Percentiles rank a stretch among this genome's conserved stretches.
Conservation (phyloP, 192 early-diverging fungal genomes). For the Backusella psychrophila region DNA sequence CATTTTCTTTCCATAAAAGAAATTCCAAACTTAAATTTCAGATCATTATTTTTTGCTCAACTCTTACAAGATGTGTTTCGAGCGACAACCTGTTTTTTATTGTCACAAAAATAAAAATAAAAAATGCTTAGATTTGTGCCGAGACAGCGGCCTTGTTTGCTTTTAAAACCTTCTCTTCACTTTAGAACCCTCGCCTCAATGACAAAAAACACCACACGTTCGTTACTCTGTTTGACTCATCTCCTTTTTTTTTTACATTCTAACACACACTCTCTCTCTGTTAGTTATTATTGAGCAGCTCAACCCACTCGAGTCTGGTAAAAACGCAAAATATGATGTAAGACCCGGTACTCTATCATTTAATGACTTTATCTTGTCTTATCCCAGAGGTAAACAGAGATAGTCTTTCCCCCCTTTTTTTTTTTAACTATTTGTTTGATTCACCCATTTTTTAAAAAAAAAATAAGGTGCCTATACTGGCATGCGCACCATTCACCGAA, state of each 20-base stretch:
- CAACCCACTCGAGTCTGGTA: not conserved
- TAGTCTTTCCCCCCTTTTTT: too few relatives aligned
- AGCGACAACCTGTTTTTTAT: too few relatives aligned
- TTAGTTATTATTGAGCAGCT: constrained; percentile 33
- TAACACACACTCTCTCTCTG: not conserved
- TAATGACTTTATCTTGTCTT: constrained; percentile 30
- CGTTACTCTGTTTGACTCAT: not conserved
- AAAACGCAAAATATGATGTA: constrained; percentile 11
- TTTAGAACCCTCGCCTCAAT: not conserved
- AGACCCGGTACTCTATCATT: not conserved
- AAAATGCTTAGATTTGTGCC: not conserved
- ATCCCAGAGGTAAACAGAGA: constrained; percentile 31
- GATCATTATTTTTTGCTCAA: too few relatives aligned
- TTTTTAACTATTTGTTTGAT: too few relatives aligned
- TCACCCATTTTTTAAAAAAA: not conserved
- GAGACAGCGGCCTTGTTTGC: not conserved
- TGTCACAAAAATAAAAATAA: not conserved
- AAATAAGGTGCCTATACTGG: constrained; percentile 63
- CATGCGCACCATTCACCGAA: constrained; percentile 53
- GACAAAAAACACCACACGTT: not conserved
- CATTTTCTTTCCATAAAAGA: too few relatives aligned
- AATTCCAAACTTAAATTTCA: too few relatives aligned
- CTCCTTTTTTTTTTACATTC: not conserved
- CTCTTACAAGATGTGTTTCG: too few relatives aligned
- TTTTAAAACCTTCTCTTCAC: not conserved